Base-by-base conservation (phyloP, 2,329 filamentous ascomycete species). In the Fusarium floridanum region DNA sequence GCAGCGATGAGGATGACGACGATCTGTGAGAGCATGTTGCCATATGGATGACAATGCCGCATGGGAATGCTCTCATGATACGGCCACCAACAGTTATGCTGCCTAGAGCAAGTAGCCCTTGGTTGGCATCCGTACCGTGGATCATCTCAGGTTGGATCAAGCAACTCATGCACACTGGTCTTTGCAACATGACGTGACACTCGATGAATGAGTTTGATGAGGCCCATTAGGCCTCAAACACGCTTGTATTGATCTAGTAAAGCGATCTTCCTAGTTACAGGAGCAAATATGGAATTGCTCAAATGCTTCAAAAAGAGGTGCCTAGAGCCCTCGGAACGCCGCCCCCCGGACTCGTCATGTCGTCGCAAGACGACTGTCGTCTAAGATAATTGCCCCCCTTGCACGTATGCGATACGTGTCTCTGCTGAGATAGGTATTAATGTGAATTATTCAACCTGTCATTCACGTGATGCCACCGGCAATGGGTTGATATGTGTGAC, bases 1-100 rank as follows among this genome's bases (percentile, higher is more conserved):
- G 91, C 27, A 92, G 90, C 67, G 93, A 94, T 76, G 88, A 91
- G 10, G 92, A 90, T 22, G 91, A 94, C 67, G 92, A 94, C 61
- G 86, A 89, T 34, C 57, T 81, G n/a, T 80, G 73, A 80, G 10
- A 45, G 11, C 20, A 27, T 11, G 12, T 32, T 20, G 24, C 17
- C 16, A 22, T 36, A 10, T 24, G 45, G 4, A 60, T 12, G 12
- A 57, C 17, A 37, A 59, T 34, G 20, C 34, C 17, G 4, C 16
- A 60, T 16, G 22, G 12, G 11, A n/a, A 32, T 34, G 16, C 17
- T 17, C 29, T 32, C 29, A 20, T 20, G 36, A 48, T 17, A 7
- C n/a, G 22, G 17, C 12, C 5, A 16, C 14, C 27, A 27, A 29
- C 14, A 62, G 20, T n/a, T n/a, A 34, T 34, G 29, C 60, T 62